These are phyloP conservation scores for Pinus taeda DNA, from an alignment of 75 land plant species.

Conservation along the genomic window DNA sequence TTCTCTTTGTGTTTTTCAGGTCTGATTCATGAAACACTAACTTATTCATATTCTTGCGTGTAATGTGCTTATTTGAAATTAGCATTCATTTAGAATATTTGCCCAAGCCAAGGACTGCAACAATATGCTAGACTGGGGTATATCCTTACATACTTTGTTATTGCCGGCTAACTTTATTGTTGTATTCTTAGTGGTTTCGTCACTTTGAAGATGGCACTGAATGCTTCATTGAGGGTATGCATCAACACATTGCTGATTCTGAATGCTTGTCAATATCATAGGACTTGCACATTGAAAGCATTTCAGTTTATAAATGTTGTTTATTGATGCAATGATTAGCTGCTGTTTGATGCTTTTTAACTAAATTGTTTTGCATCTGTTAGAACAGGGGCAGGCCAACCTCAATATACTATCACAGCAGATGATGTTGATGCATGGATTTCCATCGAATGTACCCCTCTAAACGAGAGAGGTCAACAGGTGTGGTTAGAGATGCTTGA, in stretches of 20 bases:
- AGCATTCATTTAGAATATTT: not conserved
- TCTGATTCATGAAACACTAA: constrained; percentile 10
- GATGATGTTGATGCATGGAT: constrained; percentile 89
- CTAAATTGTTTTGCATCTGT: constrained; percentile 5
- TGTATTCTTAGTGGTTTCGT: constrained; percentile 72
- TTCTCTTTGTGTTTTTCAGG: constrained; percentile 93
- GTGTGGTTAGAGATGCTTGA: constrained; percentile 18
- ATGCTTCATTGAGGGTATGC: constrained; percentile 72
- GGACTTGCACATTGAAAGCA: not conserved
- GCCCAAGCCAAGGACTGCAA: not conserved
- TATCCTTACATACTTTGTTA: not conserved
- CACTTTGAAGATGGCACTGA: constrained; percentile 78
- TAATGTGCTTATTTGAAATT: not conserved
- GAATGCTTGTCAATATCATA: not conserved
- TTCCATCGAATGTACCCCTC: constrained; percentile 83
- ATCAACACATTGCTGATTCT: constrained; percentile 66
- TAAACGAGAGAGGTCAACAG: constrained; percentile 87
- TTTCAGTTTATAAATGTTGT: not conserved
- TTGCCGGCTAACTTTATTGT: constrained; percentile 9
- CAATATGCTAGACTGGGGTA: not conserved
- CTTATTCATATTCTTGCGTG: not conserved
- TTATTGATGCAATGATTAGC: constrained; percentile 13
- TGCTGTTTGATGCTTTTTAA: constrained; percentile 55
- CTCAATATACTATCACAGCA: constrained; percentile 89
- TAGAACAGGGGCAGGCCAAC: constrained; percentile 87